These are phyloP conservation scores for Penicillium decumbens DNA, from an alignment of 2,329 filamentous ascomycete species.

Conservation along the genomic window DNA sequence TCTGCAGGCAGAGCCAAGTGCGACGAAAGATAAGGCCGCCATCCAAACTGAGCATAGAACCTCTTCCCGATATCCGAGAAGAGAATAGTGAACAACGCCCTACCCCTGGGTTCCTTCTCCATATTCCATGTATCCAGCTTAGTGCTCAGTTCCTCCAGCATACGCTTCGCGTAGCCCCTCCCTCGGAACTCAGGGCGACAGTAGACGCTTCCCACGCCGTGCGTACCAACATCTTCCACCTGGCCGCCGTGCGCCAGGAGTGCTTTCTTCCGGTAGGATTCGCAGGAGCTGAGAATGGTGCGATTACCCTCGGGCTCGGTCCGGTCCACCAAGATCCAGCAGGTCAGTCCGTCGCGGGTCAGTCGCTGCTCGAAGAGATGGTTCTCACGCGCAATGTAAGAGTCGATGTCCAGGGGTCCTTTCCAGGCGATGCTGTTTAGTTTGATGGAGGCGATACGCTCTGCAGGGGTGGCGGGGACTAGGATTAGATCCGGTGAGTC, in stretches of 20 bases:
- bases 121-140: conserved; percentile 52
- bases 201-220: conserved; percentile 79
- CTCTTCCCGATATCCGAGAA: conserved; percentile 81
- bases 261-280: conserved; percentile 47
- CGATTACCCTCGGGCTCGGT: conserved; percentile 37
- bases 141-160: conserved; percentile 63
- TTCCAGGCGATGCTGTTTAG: conserved; percentile 57
- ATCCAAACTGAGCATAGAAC: conserved; percentile 75
- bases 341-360: conserved; percentile 53
- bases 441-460: conserved; percentile 50
- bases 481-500: conserved; percentile 51
- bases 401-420: conserved; percentile 50
- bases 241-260: conserved; percentile 48
- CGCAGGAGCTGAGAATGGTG: conserved; percentile 55
- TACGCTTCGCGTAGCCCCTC: conserved; percentile 70
- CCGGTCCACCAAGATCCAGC: conserved; percentile 56
- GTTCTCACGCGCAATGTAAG: conserved; percentile 57
- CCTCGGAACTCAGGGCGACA: conserved; percentile 63
- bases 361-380: conserved; percentile 50
- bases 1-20: conserved; percentile 61
- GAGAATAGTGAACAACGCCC: conserved; percentile 66
- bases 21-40: conserved; percentile 67
- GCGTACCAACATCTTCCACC: conserved; percentile 55
- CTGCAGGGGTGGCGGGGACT: conserved; percentile 52
- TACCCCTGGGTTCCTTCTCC: conserved; percentile 37